A percentile compares a stretch with the other conserved stretches of the same genome.
Evolutionary conservation across 495 filamentous ascomycete genomes (phyloP).

Genomic region (Neurospora tetrasperma): DNA sequence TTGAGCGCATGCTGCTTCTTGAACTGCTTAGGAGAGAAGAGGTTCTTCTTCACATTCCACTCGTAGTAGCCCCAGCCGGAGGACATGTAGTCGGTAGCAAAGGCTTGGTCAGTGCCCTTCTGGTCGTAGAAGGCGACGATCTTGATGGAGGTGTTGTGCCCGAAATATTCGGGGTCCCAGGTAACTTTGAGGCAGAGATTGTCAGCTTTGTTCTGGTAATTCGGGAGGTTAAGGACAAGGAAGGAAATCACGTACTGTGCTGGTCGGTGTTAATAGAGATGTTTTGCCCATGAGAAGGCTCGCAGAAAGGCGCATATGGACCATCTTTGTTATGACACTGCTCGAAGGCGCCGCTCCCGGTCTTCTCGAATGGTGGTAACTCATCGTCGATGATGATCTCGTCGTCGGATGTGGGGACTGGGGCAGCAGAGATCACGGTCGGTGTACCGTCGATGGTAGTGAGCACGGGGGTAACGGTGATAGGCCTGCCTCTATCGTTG

Average conservation of each 20-base stretch:
- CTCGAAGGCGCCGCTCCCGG: conserved; percentile 23
- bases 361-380: conserved; percentile 18
- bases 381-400: conserved; percentile 20
- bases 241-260: conserved; percentile 24
- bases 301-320: conserved; percentile 29
- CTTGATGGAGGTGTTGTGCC: conserved; percentile 23
- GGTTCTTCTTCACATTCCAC: conserved; percentile 20
- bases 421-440: conserved; percentile 28
- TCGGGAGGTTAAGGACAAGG: background rate
- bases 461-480: conserved; percentile 27
- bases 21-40: conserved; percentile 15
- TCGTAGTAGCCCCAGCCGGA: conserved; percentile 33
- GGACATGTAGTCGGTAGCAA: conserved; percentile 22
- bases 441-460: conserved; percentile 30
- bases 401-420: conserved; percentile 19
- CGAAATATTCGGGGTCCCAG: conserved; percentile 36
- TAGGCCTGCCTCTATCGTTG: conserved; percentile 25
- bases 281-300: conserved; percentile 17
- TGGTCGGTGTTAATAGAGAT: conserved; percentile 26
- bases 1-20: conserved; percentile 22
- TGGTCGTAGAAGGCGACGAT: conserved; percentile 29
- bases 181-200: conserved; percentile 21
- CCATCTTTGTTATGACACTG: conserved; percentile 31
- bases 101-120: conserved; percentile 22
- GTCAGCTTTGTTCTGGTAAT: background rate